Evolutionary conservation across 352 stramenopile species (phyloP).

Genomic region (Pythium chondricola): DNA sequence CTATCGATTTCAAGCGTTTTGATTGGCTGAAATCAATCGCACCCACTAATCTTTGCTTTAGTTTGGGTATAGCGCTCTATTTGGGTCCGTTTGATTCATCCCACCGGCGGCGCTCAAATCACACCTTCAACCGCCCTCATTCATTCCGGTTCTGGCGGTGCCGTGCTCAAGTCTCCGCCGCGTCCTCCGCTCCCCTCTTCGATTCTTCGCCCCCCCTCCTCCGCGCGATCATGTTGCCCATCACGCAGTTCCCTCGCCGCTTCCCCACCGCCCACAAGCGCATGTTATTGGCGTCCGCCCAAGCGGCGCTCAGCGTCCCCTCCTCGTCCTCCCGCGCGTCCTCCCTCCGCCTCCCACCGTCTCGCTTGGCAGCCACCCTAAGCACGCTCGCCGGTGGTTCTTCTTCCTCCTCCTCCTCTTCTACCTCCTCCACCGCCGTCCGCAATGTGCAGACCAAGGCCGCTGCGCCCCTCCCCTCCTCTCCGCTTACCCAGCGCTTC

Average conservation of each 20-base stretch:
- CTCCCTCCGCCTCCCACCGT: conserved; percentile 1
- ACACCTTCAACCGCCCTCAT: no score
- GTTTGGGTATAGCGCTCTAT: no score
- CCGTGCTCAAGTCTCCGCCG: no score
- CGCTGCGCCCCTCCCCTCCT: background rate
- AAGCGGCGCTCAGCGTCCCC: background rate
- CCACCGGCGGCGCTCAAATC: no score
- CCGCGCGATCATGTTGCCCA: conserved; percentile 47
- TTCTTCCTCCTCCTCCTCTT: conserved; percentile 16
- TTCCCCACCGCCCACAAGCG: conserved; percentile 73
- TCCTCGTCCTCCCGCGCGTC: conserved; percentile 2
- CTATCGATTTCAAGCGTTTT: background rate
- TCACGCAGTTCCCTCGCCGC: conserved; percentile 76
- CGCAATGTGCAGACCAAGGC: conserved; percentile 20
- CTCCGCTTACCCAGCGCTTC: conserved; percentile 6
- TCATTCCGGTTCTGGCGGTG: conserved; percentile 14
- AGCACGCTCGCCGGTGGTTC: conserved; percentile 14
- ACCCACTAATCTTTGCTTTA: background rate
- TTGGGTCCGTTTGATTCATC: no score
- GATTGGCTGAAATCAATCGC: background rate
- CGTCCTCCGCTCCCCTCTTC: conserved; percentile 1
- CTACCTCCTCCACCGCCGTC: background rate
- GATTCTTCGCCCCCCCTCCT: background rate
- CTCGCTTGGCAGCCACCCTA: conserved; percentile 23
- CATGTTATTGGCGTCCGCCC: conserved; percentile 25